phyloP scores from a whole-genome alignment of 2,329 filamentous ascomycete species.

The Monosporascus sp. region DNA sequence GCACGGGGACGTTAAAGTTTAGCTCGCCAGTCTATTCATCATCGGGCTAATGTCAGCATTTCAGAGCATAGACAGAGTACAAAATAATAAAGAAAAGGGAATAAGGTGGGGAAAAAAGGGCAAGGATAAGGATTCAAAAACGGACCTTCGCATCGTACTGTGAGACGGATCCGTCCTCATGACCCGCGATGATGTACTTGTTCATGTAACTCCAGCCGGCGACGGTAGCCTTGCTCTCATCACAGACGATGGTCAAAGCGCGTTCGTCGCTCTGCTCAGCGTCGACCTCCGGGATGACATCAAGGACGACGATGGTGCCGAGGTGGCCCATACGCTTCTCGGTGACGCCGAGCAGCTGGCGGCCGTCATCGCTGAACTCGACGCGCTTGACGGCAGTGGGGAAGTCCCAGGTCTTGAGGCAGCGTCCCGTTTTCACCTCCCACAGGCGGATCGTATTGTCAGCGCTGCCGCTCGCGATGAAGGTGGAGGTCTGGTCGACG shows the following conservation, averaged over 20 bases:
- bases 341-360: slow-evolving; percentile 84
- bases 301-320: slow-evolving; percentile 87
- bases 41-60: neutral
- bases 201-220: slow-evolving; percentile 92
- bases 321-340: slow-evolving; percentile 98
- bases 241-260: slow-evolving; percentile 81
- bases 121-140: neutral
- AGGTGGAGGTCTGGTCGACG: slow-evolving; percentile 83
- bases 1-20: slow-evolving; percentile 73
- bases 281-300: slow-evolving; percentile 78
- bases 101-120: neutral
- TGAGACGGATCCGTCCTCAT: slow-evolving; percentile 92
- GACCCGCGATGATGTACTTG: slow-evolving; percentile 95
- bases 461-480: slow-evolving; percentile 91
- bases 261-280: slow-evolving; percentile 83
- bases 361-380: slow-evolving; percentile 94
- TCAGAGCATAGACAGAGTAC: too few species aligned
- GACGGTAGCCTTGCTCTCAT: slow-evolving; percentile 94
- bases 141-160: slow-evolving; percentile 84
- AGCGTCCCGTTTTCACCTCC: slow-evolving; percentile 89
- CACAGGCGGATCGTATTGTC: slow-evolving; percentile 98
- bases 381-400: slow-evolving; percentile 95
- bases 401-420: slow-evolving; percentile 97
- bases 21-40: slow-evolving; percentile 69
- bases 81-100: neutral